Evolutionary conservation across 768 basidiomycete species (phyloP).

Genomic region (Phanerochaete sordida): DNA sequence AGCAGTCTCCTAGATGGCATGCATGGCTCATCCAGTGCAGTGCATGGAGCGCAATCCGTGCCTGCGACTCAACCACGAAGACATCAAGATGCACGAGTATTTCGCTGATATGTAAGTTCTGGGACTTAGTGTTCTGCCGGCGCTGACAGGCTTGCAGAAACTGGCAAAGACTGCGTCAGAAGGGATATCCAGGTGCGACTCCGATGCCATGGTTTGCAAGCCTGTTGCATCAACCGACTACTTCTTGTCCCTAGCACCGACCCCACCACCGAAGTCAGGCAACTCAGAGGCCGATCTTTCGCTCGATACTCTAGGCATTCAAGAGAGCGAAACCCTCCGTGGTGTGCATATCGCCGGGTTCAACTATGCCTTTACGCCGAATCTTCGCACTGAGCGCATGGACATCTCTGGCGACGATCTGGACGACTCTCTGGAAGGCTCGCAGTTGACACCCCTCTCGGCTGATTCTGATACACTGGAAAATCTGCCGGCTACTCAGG

Average conservation of each 20-base stretch:
- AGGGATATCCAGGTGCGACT: conserved; percentile 14
- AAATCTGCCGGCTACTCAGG: not conserved
- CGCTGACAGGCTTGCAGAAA: conserved; percentile 5
- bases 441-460: not conserved
- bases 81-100: conserved; percentile 45
- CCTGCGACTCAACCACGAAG: conserved; percentile 37
- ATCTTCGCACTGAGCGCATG: not conserved
- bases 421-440: too few relatives aligned
- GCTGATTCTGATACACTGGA: not conserved
- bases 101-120: conserved; percentile 44
- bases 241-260: not conserved
- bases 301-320: not conserved
- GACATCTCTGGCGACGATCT: not conserved
- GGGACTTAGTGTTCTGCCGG: not conserved
- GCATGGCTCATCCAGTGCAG: conserved; percentile 41
- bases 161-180: conserved; percentile 12
- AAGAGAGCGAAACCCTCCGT: conserved; percentile 8
- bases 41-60: conserved; percentile 56
- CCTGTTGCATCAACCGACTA: not conserved
- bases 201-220: not conserved
- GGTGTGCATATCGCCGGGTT: conserved; percentile 14
- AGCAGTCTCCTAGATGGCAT: not conserved
- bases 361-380: not conserved
- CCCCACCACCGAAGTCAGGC: not conserved
- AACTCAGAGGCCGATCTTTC: not conserved